These are phyloP conservation scores for Coemansia sp. DNA, from an alignment of 192 early-diverging fungal species.

Conservation along the genomic window DNA sequence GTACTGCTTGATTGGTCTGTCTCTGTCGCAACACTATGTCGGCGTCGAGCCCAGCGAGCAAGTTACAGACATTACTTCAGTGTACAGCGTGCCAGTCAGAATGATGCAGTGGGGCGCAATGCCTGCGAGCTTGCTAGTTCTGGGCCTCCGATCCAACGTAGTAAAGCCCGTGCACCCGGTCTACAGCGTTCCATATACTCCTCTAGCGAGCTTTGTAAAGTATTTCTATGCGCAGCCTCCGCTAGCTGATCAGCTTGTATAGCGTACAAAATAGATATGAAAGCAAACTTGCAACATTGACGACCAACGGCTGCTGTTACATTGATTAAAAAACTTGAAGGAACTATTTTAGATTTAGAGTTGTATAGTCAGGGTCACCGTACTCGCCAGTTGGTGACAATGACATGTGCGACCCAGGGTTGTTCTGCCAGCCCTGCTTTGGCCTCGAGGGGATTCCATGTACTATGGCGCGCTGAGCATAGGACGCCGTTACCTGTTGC, in stretches of 20 bases:
- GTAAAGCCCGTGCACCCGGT: constrained; percentile 50
- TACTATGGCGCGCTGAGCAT: constrained; percentile 23
- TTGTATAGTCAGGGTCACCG: constrained; percentile 5
- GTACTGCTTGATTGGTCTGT: constrained; percentile 87
- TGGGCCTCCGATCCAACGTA: constrained; percentile 28
- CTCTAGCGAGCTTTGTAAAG: constrained; percentile 41
- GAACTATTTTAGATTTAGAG: constrained; percentile 4
- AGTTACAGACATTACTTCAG: constrained; percentile 26
- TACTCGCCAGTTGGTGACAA: constrained; percentile 1
- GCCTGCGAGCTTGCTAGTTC: constrained; percentile 13
- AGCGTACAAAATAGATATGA: background rate
- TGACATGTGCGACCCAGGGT: background rate
- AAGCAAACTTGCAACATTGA: background rate
- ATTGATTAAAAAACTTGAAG: background rate
- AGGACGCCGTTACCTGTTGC: constrained; percentile 27
- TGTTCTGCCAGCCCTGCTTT: constrained; percentile 2
- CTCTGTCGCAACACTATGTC: constrained; percentile 78
- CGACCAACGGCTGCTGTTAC: constrained; percentile 2
- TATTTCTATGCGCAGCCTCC: constrained; percentile 47
- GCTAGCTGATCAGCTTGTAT: constrained; percentile 21
- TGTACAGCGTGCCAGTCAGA: constrained; percentile 41
- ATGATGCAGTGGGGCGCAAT: constrained; percentile 54
- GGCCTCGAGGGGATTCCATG: constrained; percentile 3
- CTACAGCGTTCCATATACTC: constrained; percentile 36
- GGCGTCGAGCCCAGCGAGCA: constrained; percentile 34